Conservation (phyloP, 2,329 filamentous ascomycete genomes). For the Neurospora crassa region DNA sequence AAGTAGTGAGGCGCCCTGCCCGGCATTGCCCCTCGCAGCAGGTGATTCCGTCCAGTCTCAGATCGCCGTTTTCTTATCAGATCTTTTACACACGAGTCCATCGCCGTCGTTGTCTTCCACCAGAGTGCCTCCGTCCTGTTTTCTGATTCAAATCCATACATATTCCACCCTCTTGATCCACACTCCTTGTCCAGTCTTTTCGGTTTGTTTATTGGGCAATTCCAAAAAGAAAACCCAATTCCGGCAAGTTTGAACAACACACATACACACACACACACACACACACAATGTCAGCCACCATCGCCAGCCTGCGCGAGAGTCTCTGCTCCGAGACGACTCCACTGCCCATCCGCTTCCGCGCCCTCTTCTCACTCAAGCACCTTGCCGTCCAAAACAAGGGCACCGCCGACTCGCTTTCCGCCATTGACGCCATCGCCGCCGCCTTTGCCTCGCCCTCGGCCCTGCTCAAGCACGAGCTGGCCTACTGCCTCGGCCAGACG, state of each 20-base stretch:
- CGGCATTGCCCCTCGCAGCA: neutral
- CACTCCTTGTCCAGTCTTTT: neutral
- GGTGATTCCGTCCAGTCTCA: neutral
- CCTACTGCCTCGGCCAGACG: constrained; percentile 92
- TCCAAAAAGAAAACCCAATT: neutral
- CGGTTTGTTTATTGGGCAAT: too few species aligned
- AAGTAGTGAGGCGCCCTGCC: too few species aligned
- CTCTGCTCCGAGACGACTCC: constrained; percentile 73
- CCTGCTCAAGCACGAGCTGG: constrained; percentile 89
- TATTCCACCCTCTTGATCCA: neutral
- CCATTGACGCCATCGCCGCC: constrained; percentile 75
- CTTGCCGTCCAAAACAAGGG: constrained; percentile 57
- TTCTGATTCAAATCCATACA: neutral
- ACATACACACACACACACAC: neutral
- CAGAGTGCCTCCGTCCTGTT: neutral
- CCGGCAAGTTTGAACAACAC: neutral
- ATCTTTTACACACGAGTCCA: neutral
- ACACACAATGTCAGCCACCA: constrained; percentile 29
- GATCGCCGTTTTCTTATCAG: neutral
- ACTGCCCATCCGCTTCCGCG: constrained; percentile 84
- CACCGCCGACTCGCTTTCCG: constrained; percentile 41
- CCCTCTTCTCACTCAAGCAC: constrained; percentile 95
- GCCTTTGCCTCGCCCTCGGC: constrained; percentile 78
- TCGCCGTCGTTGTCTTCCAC: neutral
- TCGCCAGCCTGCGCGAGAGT: constrained; percentile 59